Percentiles rank a stretch among this genome's conserved stretches.
Conservation (phyloP, 345 rosid species). For the Excoecaria cochinchinensis region DNA sequence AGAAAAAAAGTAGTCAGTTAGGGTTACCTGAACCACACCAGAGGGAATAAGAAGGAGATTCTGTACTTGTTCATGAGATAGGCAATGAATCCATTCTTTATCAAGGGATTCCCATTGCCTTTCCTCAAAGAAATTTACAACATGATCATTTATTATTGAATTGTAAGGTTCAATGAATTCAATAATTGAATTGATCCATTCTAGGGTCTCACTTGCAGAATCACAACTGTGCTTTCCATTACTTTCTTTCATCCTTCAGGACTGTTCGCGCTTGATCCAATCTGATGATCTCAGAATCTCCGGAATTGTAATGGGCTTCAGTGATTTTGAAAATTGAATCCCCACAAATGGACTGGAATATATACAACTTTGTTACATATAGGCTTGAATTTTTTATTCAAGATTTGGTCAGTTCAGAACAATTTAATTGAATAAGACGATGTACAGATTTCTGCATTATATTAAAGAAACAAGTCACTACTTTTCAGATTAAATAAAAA, state of each 20-base stretch:
- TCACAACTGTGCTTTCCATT: conserved; percentile 51
- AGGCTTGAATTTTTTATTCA: no score
- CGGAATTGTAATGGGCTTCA: no score
- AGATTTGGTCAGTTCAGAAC: no score
- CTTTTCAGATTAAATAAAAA: no score
- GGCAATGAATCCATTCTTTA: conserved; percentile 70
- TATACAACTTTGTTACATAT: no score
- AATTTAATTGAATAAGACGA: no score
- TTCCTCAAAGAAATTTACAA: conserved; percentile 82
- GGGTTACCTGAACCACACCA: conserved; percentile 56
- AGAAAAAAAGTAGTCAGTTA: not conserved
- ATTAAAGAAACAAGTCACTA: no score
- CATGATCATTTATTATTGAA: conserved; percentile 58
- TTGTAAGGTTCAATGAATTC: conserved; percentile 55
- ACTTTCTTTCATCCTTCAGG: not conserved
- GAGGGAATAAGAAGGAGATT: conserved; percentile 74
- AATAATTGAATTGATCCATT: conserved; percentile 69
- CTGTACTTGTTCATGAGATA: conserved; percentile 53
- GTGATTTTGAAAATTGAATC: no score
- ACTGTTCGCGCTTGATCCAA: not conserved
- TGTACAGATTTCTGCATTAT: no score
- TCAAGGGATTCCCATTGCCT: conserved; percentile 80
- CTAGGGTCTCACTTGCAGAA: conserved; percentile 56
- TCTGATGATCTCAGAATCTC: no score
- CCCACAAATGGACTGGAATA: no score